Conservation (phyloP, 2,329 filamentous ascomycete genomes). For the Epichloe uncinata region DNA sequence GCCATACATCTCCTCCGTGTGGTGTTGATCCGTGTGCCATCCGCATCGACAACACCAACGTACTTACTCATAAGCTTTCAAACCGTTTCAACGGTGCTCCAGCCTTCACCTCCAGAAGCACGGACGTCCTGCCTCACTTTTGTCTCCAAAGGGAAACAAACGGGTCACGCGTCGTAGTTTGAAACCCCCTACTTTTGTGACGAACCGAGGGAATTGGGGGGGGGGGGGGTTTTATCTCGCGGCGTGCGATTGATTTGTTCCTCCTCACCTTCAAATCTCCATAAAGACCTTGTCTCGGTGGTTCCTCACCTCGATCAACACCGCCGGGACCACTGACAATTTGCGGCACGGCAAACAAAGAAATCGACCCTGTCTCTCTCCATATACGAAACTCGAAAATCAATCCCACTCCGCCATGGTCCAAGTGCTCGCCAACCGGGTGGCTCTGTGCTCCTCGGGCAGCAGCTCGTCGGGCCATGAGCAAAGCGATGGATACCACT, state of each 20-base stretch:
- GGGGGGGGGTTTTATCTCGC: neutral
- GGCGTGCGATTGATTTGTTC: neutral
- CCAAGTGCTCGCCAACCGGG: conserved; percentile 16
- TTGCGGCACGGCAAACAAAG: neutral
- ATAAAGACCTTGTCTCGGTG: neutral
- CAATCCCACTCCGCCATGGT: conserved; percentile 15
- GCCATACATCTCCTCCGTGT: neutral
- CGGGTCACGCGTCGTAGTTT: neutral
- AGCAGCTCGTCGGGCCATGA: conserved; percentile 13
- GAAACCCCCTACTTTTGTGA: neutral
- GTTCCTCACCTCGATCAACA: neutral
- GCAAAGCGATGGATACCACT: conserved; percentile 9
- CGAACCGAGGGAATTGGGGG: neutral
- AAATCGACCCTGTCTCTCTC: neutral
- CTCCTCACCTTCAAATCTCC: neutral
- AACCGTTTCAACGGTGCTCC: neutral
- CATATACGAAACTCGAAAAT: neutral
- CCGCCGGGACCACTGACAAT: neutral
- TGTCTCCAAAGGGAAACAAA: neutral
- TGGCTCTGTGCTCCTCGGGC: conserved; percentile 13
- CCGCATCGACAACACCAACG: neutral
- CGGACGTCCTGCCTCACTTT: neutral
- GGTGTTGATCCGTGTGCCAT: neutral
- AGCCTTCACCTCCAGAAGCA: neutral
- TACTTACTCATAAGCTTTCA: neutral